Percentiles rank a stretch among this genome's conserved stretches.
phyloP scores from a whole-genome alignment of 1,139 yeast genomes.

The Meyerozyma sp. region DNA sequence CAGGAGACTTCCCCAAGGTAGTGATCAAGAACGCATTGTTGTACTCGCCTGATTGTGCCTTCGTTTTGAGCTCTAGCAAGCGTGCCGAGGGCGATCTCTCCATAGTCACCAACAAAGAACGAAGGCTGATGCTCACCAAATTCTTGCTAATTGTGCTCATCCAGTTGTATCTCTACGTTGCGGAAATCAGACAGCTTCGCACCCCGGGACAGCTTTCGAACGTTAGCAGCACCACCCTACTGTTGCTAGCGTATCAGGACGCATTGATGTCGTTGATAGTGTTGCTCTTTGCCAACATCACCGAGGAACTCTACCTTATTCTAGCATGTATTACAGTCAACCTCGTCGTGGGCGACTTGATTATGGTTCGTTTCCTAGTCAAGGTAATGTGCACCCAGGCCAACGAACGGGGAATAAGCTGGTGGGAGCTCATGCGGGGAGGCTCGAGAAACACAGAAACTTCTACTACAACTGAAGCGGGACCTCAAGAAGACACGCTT shows the following conservation, averaged over 20 bases:
- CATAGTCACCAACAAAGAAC: conserved; percentile 41
- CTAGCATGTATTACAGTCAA: conserved; percentile 67
- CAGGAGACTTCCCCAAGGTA: conserved; percentile 48
- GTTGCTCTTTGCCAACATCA: conserved; percentile 52
- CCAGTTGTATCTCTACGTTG: conserved; percentile 30
- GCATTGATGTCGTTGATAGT: conserved; percentile 62
- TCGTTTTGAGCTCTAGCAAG: conserved; percentile 32
- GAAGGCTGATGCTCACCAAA: conserved; percentile 43
- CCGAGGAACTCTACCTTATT: conserved; percentile 56
- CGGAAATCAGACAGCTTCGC: conserved; percentile 65
- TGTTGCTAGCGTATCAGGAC: conserved; percentile 71
- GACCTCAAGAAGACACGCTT: conserved; percentile 8
- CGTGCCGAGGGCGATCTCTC: conserved; percentile 50
- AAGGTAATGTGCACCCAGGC: conserved; percentile 67
- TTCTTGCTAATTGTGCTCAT: conserved; percentile 37
- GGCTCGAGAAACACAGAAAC: conserved; percentile 4
- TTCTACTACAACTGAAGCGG: conserved; percentile 2
- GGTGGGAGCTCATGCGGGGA: conserved; percentile 62
- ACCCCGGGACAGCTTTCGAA: conserved; percentile 71
- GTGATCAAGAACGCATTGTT: conserved; percentile 50
- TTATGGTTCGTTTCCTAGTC: conserved; percentile 62
- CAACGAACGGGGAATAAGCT: conserved; percentile 62
- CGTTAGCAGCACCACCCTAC: conserved; percentile 32
- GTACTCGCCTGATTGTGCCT: conserved; percentile 89
- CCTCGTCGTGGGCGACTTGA: conserved; percentile 39